Base-by-base conservation (phyloP, 2,329 filamentous ascomycete genomes). In the Trichoderma sp. region DNA sequence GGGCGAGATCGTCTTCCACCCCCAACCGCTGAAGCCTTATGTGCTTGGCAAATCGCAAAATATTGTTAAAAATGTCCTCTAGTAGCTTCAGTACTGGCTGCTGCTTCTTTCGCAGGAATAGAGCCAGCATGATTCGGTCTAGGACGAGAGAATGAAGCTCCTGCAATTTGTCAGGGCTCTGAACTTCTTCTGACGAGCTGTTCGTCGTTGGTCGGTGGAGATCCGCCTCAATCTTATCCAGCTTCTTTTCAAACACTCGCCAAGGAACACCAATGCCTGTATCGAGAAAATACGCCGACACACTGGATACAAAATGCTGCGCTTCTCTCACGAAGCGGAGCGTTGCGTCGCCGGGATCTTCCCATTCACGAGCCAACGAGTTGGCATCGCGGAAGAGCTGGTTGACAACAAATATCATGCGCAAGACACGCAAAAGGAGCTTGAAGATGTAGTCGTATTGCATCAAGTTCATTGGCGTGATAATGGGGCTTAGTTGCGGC, bases 371-470 rank as follows among this genome's bases (percentile, higher is more conserved):
- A 6, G 80, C 82, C 75, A 82, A 82, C 4, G 82, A 80, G 72
- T 85, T 89, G 2, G 89, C 87, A 79, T 92, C 89, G 27, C 88
- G 88, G 77, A 90, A 90, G 8, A 95, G 86, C 76, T 91, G 88
- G 72, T 91, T 91, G 12, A 93, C 90, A 0, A 95, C 91, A 76
- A 93, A 95, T 5, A 95, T 86, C 90, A 98, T 92, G 41, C 97
- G 91, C 14, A 95, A 83, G 1, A 97, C 86, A 3, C 94, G 91
- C 3, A 98, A 86, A 0, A 98, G 85, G 18, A 94, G 88, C 79
- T 92, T 93, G 86, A 98, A 98, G 45, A 98, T 89, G 64, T 89
- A 88, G 82, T 98, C 97, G 80, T 98, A 98, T 79, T 95, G 95
- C 73, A 91, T 86, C 12, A 98, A 85, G 1, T 93, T 89, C 0